Evolutionary conservation across 2,329 filamentous ascomycete species (phyloP), one percentile per base, ranked within the genome.

Genomic region (Diaporthe destruens): DNA sequence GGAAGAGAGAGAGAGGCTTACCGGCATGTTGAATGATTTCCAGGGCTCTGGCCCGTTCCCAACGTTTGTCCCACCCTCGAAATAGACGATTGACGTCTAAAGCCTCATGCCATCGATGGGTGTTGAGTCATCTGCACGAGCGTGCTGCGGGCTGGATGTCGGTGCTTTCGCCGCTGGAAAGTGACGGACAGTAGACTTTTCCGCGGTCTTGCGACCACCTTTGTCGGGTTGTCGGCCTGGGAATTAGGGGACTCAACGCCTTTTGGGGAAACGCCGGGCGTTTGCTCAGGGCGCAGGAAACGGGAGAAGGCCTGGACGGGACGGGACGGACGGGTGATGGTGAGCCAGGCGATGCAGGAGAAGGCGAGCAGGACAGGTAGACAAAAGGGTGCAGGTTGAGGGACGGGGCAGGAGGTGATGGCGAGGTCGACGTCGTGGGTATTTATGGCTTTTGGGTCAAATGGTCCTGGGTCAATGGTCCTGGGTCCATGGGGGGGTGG

Each of bases 11-110:
- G 39, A 49, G 18, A n/a, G 67, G 81, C 82, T 75, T 74, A 84
- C 82, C 77, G 82, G 81, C 82, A 84, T 84, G 44, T 74, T 83
- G 77, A 54, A 71, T 54, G 63, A 56, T 56, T 72, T 56, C 53
- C 54, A 51, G 54, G 51, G 54, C 63, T 42, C 36, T 42, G 32
- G 39, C 54, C 32, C 32, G 44, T 25, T 66, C 72, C 71, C 74
- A 63, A 69, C 42, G 67, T 59, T 65, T 54, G 29, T 73, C 53
- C 71, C 72, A 69, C 74, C 74, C 71, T 74, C 68, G 55, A 56
- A 67, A 66, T 74, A 67, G 57, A 67, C 65, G 53, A 57, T 39
- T 67, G 54, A 66, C 49, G 47, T 73, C 47, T 72, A 76, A 75
- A 77, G 74, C 77, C 77, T 80, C 80, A 80, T 80, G 76, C 73